Conservation (phyloP, 257 asterid species). For the Parsonsia alboflavescens region DNA sequence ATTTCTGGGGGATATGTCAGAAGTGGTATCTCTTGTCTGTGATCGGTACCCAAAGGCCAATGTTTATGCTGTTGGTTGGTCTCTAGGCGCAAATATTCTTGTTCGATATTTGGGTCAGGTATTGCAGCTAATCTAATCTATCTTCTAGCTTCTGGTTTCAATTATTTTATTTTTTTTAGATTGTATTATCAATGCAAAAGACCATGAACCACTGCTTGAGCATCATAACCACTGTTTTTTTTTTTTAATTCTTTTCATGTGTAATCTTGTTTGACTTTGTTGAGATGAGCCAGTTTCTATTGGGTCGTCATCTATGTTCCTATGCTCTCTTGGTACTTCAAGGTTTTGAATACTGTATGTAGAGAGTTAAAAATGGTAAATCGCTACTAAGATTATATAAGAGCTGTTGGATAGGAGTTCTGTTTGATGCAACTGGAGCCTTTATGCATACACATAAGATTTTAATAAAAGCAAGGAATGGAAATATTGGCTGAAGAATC, state of each 20-base stretch:
- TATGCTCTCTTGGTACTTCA: not conserved
- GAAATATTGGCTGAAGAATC: not conserved
- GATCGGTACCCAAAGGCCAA: conserved; percentile 67
- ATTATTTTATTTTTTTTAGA: not conserved
- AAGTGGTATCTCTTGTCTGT: conserved; percentile 69
- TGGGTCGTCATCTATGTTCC: not conserved
- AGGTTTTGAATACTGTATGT: not conserved
- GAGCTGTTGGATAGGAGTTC: not conserved
- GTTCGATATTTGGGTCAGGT: conserved; percentile 92
- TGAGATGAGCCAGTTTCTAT: not conserved
- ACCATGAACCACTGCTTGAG: not conserved
- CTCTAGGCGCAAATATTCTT: conserved; percentile 95
- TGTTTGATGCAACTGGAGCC: not conserved
- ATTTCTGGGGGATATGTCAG: conserved; percentile 80
- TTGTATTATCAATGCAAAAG: not conserved
- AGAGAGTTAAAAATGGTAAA: no score
- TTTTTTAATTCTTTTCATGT: not conserved
- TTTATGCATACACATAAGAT: not conserved
- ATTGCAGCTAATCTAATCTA: conserved; percentile 11
- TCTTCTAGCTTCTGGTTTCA: not conserved
- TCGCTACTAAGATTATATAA: not conserved
- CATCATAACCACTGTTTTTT: no score
- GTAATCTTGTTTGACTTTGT: no score
- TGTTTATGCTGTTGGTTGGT: conserved; percentile 90
- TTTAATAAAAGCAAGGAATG: not conserved